phyloP scores from a whole-genome alignment of 768 basidiomycete genomes.

The Rhizopogon rudus region DNA sequence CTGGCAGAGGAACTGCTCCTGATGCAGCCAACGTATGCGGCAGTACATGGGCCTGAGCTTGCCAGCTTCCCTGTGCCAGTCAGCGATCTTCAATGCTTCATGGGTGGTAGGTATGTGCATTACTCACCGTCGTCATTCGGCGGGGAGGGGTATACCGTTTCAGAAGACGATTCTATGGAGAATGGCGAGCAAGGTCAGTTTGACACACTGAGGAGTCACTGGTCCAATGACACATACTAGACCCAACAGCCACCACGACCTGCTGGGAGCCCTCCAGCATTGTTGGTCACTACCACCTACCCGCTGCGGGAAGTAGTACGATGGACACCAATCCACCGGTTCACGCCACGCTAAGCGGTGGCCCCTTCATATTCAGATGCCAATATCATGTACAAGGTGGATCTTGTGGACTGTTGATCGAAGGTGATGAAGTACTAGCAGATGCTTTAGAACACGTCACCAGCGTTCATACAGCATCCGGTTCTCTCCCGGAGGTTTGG shows the following conservation, averaged over 20 bases:
- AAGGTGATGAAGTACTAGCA: background rate
- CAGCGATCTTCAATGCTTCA: background rate
- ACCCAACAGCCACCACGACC: background rate
- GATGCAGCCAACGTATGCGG: background rate
- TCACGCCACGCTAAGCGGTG: too few relatives aligned
- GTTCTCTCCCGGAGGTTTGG: background rate
- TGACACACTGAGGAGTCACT: background rate
- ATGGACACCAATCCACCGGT: too few relatives aligned
- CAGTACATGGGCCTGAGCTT: background rate
- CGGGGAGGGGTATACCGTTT: background rate
- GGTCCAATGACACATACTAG: too few relatives aligned
- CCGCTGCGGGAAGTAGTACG: too few relatives aligned
- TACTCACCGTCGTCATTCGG: background rate
- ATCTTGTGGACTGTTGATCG: background rate
- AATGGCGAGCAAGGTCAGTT: background rate
- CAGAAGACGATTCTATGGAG: background rate
- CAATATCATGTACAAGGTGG: background rate
- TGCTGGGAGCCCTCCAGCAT: background rate
- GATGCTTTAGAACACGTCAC: background rate
- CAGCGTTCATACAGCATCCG: background rate
- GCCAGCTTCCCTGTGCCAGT: background rate
- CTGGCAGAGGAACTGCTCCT: too few relatives aligned
- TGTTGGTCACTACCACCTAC: too few relatives aligned
- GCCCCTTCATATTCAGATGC: background rate
- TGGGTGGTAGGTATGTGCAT: too few relatives aligned